A percentile compares a stretch with the other conserved stretches of the same genome.
Conservation (phyloP, 306 rosid species). For the Vicia sativa region DNA sequence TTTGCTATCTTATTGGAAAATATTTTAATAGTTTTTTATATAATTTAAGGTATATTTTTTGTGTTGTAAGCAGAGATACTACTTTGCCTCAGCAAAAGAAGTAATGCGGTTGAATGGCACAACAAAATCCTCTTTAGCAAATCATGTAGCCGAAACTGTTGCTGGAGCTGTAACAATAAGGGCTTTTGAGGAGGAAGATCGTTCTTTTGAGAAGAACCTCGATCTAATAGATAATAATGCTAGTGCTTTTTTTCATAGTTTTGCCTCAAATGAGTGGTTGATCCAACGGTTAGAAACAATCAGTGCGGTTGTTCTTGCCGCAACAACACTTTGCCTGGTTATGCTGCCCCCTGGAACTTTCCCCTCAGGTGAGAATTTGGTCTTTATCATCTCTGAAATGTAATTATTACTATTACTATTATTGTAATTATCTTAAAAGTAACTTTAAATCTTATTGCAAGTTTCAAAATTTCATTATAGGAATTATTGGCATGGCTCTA, state of each 20-base stretch:
- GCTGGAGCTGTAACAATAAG: slow-evolving; percentile 70
- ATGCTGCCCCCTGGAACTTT: slow-evolving; percentile 70
- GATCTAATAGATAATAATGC: slow-evolving; percentile 67
- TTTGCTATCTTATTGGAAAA: no score
- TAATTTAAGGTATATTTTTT: not conserved
- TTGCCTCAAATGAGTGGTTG: slow-evolving; percentile 73
- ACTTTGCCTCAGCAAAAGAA: slow-evolving; percentile 63
- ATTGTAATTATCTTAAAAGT: no score
- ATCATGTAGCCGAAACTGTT: slow-evolving; percentile 67
- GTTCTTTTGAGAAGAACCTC: slow-evolving; percentile 60
- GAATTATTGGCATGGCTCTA: slow-evolving; percentile 78
- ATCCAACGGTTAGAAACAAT: slow-evolving; percentile 59
- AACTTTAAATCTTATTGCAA: not conserved
- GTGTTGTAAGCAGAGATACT: slow-evolving; percentile 52
- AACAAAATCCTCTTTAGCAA: slow-evolving; percentile 64
- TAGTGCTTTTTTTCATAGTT: slow-evolving; percentile 60
- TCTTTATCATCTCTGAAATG: not conserved
- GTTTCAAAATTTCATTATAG: slow-evolving; percentile 41
- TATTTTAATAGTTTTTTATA: no score
- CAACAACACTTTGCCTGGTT: slow-evolving; percentile 62
- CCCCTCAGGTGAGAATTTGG: slow-evolving; percentile 51
- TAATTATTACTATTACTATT: not conserved
- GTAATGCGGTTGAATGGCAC: slow-evolving; percentile 73
- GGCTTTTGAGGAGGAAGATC: slow-evolving; percentile 67
- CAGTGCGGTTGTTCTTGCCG: slow-evolving; percentile 59